These are phyloP conservation scores for Neurospora discreta DNA, from an alignment of 495 filamentous ascomycete species.

Conservation along the genomic window DNA sequence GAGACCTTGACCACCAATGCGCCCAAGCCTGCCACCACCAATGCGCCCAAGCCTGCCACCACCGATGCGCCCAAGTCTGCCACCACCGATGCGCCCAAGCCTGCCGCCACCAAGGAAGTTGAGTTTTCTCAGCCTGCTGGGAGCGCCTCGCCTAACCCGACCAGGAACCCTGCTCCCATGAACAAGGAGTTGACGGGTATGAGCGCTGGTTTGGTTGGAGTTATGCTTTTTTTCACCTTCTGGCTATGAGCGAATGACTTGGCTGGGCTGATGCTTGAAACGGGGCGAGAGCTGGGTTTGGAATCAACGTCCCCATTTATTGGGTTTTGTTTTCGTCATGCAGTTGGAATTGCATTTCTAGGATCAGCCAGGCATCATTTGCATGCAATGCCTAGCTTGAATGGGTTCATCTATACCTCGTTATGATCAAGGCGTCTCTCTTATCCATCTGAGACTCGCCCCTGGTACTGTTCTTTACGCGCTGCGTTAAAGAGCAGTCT, in stretches of 20 bases:
- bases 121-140: constrained; percentile 4
- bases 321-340: not conserved
- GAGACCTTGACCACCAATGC: constrained; percentile 28
- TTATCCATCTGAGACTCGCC: not conserved
- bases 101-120: constrained; percentile 5
- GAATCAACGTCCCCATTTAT: not conserved
- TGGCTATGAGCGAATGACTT: constrained; percentile 28
- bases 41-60: constrained; percentile 17
- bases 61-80: constrained; percentile 13
- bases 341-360: not conserved
- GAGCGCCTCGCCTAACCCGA: constrained; percentile 12
- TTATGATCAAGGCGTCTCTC: not conserved
- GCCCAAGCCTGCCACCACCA: constrained; percentile 13
- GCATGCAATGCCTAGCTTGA: not conserved
- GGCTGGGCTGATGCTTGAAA: constrained; percentile 1
- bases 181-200: constrained; percentile 43
- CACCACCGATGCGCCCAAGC: constrained; percentile 14
- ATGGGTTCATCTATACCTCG: not conserved
- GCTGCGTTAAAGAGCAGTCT: not conserved
- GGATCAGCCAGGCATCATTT: not conserved
- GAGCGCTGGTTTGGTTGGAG: constrained; percentile 37
- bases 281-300: not conserved
- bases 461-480: not conserved
- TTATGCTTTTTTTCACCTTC: constrained; percentile 43
- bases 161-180: constrained; percentile 27